Evolutionary conservation across 2,329 filamentous ascomycete species (phyloP).

Genomic region (Colletotrichum endophyticum): DNA sequence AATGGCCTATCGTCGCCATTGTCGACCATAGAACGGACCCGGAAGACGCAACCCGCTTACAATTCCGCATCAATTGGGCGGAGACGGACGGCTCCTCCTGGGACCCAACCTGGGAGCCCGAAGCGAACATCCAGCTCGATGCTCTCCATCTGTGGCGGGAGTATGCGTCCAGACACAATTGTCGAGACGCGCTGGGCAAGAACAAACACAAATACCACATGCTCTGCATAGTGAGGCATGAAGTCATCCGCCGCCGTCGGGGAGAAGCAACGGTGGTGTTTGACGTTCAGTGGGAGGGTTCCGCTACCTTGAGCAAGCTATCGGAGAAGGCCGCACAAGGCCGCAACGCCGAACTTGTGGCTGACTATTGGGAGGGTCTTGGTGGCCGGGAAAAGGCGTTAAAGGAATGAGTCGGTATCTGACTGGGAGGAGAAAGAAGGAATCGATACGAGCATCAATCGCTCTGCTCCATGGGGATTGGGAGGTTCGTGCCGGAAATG

Average conservation of each 20-base stretch:
- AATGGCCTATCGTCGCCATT: background rate
- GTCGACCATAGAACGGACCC: background rate
- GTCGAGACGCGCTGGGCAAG: background rate
- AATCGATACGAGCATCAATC: too few species aligned
- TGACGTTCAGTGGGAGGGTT: background rate
- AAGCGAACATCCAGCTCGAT: background rate
- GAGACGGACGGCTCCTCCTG: background rate
- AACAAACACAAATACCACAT: background rate
- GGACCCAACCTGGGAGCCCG: background rate
- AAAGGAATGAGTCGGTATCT: background rate
- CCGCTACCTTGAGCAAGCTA: background rate
- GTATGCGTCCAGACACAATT: background rate
- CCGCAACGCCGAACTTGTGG: background rate
- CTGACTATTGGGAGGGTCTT: background rate
- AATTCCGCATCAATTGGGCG: background rate
- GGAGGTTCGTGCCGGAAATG: background rate
- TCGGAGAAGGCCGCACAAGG: background rate
- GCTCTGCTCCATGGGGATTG: too few species aligned
- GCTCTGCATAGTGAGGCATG: fast-evolving
- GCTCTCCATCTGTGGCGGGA: background rate
- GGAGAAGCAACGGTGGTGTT: background rate
- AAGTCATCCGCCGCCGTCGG: background rate
- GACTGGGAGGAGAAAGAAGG: too few species aligned
- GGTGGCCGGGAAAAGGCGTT: background rate
- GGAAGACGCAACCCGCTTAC: background rate